Conservation (phyloP, 768 basidiomycete species). For the Polyporus arcularius region DNA sequence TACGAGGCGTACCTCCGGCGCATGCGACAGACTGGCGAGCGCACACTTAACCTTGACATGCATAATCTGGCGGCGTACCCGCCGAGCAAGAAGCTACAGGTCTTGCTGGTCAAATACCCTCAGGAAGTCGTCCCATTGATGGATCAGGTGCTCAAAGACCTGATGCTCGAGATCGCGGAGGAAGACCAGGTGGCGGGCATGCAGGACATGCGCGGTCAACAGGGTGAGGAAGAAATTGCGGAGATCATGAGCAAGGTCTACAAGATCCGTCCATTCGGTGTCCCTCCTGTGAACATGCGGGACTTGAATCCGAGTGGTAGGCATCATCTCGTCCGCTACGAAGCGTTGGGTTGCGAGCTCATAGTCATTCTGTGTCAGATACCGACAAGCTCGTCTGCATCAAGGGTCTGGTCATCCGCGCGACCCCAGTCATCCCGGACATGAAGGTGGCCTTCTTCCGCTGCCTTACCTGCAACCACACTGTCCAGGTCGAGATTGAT, state of each 20-base stretch:
- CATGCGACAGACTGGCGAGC: slow-evolving; percentile 91
- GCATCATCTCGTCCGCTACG: slow-evolving; percentile 15
- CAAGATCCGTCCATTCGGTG: slow-evolving; percentile 91
- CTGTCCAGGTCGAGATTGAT: slow-evolving; percentile 96
- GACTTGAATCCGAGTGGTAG: slow-evolving; percentile 90
- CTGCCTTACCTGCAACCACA: slow-evolving; percentile 93
- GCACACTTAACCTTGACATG: slow-evolving; percentile 90
- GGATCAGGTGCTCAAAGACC: slow-evolving; percentile 94
- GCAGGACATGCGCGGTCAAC: slow-evolving; percentile 74
- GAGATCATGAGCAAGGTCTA: slow-evolving; percentile 88
- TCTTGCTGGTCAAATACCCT: slow-evolving; percentile 88
- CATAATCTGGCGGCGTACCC: slow-evolving; percentile 86
- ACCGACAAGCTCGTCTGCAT: slow-evolving; percentile 97
- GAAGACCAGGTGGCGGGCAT: slow-evolving; percentile 69
- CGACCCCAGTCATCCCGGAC: slow-evolving; percentile 97
- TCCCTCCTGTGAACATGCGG: slow-evolving; percentile 87
- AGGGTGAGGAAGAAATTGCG: slow-evolving; percentile 83
- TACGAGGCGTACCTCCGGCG: slow-evolving; percentile 83
- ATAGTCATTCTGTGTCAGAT: slow-evolving; percentile 48
- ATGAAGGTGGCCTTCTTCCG: slow-evolving; percentile 99
- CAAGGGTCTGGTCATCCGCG: slow-evolving; percentile 96
- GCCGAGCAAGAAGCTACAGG: slow-evolving; percentile 77
- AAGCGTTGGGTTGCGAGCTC: not conserved
- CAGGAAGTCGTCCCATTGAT: slow-evolving; percentile 97
- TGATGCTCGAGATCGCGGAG: slow-evolving; percentile 87